Evolutionary conservation across 768 basidiomycete species (phyloP), one percentile per base, ranked within the genome.

Genomic region (Termitomyces sp.): DNA sequence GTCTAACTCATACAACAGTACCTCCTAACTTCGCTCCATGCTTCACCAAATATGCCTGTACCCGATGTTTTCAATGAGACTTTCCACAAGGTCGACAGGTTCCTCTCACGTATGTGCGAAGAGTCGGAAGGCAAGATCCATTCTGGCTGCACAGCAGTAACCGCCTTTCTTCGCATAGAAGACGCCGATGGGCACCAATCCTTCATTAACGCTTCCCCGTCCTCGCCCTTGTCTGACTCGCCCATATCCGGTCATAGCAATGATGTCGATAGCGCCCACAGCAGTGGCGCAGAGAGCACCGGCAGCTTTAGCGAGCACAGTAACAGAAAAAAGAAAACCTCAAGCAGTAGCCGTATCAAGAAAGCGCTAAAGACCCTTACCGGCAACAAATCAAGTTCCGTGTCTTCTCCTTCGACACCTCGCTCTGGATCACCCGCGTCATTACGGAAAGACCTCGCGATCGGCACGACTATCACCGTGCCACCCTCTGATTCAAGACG

Each of bases 61-160:
- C 96, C 96, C 2, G 95, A 96, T 67, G 72, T 95, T 61, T 84
- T 98, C 61, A 98, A 98, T 72, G 80, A 89, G 69, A 94, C 97
- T 3, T 99, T 98, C 79, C 95, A 97, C 73, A 83, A 86, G 45
- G 97, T 98, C 60, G 97, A 99, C 70, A 82, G 77, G 51, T 81
- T 83, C 60, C 82, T 99, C 37, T 95, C 94, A 17, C 83, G 81
- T 51, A 86, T 98, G 69, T 88, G 94, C 58, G 90, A 91, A 69
- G 86, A 90, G 65, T 91, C 91, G 6, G 89, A 92, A 45, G 94
- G 93, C 66, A 94, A 92, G 73, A 95, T 96, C 53, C 94, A 96
- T 68, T 95, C 93, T 7, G 97, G 97, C 1, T 98, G 96, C 70
- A 99, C 97, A 4, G 97, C 93, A 5, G 97, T 97, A 40, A 95